Evolutionary conservation across 1,284 basidiomycete genomes (phyloP).

Genomic region (Leccinum solheimii): DNA sequence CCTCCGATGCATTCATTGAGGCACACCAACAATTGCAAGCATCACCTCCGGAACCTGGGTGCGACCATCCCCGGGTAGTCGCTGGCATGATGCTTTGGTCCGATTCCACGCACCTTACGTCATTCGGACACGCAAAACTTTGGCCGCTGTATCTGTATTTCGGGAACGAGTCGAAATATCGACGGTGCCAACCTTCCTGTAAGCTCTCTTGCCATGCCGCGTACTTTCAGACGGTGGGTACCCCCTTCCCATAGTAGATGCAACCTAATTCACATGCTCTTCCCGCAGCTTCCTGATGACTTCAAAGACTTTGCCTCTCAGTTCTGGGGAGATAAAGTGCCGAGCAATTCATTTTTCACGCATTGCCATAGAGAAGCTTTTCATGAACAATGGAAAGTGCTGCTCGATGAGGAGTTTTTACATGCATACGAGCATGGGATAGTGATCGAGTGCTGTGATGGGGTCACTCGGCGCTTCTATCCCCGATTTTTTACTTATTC

Average conservation of each 20-base stretch:
- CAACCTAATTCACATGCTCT: too few relatives aligned
- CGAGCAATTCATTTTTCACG: neutral
- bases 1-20: neutral
- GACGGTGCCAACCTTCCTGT: neutral
- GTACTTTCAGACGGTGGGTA: neutral
- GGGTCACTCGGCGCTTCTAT: neutral
- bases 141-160: neutral
- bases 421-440: neutral
- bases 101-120: neutral
- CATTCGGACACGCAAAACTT: neutral
- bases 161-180: neutral
- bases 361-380: neutral
- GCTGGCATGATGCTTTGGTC: neutral
- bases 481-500: neutral
- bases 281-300: neutral
- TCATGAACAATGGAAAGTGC: neutral
- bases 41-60: neutral
- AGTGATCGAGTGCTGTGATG: neutral
- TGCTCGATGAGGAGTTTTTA: neutral
- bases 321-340: too few relatives aligned
- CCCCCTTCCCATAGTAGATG: too few relatives aligned
- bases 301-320: neutral
- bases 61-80: neutral
- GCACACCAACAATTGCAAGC: neutral
- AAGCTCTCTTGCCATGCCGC: neutral